Percentiles rank a stretch among this genome's conserved stretches.
Conservation (phyloP, 2,329 filamentous ascomycete species). For the Beauveria sp. region DNA sequence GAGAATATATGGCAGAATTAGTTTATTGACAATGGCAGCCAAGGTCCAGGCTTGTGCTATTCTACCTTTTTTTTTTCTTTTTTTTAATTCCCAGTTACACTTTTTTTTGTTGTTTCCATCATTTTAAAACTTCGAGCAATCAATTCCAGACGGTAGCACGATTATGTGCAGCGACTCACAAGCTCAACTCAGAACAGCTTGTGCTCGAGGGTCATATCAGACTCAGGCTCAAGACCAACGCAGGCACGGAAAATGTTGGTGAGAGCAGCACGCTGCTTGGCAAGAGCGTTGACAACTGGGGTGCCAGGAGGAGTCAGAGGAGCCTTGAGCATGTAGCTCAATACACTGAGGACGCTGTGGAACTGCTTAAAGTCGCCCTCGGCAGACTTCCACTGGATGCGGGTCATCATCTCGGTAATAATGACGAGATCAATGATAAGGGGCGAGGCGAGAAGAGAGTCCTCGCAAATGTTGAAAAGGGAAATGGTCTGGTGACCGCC, state of each 20-base stretch:
- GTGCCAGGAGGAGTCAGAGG: conserved; percentile 90
- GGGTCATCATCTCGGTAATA: conserved; percentile 95
- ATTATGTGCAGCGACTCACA: background rate
- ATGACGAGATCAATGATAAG: conserved; percentile 95
- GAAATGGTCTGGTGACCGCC: conserved; percentile 96
- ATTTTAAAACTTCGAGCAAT: background rate
- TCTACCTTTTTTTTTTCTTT: background rate
- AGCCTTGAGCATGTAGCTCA: conserved; percentile 99
- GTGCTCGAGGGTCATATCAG: conserved; percentile 98
- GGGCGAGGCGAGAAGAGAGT: conserved; percentile 90
- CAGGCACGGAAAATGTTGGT: conserved; percentile 99
- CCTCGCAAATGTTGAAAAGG: conserved; percentile 98
- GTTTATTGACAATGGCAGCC: conserved; percentile 6
- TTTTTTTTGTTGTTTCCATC: background rate
- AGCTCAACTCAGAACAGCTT: conserved; percentile 66
- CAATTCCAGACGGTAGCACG: background rate
- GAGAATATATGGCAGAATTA: background rate
- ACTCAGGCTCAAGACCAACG: conserved; percentile 92
- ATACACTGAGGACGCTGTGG: conserved; percentile 91
- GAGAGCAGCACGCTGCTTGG: conserved; percentile 89
- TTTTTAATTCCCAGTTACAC: background rate
- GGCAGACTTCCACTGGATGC: conserved; percentile 78
- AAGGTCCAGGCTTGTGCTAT: background rate
- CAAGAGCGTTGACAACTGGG: conserved; percentile 88
- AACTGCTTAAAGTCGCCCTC: conserved; percentile 78